Evolutionary conservation across 306 rosid genomes (phyloP).

Genomic region (Pueraria montana): DNA sequence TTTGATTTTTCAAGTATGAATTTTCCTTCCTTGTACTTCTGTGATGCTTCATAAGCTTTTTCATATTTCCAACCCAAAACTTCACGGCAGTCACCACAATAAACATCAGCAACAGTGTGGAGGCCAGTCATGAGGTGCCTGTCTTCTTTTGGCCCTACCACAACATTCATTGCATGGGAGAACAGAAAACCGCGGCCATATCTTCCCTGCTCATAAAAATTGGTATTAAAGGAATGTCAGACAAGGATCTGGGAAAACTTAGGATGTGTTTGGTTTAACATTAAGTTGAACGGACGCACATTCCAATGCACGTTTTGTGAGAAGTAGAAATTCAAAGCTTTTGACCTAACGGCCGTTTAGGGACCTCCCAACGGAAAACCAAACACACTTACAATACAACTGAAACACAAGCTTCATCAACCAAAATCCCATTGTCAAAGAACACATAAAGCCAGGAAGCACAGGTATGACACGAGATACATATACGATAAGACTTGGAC

Average conservation of each 20-base stretch:
- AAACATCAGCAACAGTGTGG: constrained; percentile 82
- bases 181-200: constrained; percentile 87
- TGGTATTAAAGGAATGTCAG: constrained; percentile 35
- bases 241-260: neutral
- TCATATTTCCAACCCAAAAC: constrained; percentile 89
- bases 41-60: constrained; percentile 80
- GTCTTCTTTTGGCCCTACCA: constrained; percentile 78
- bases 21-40: constrained; percentile 92
- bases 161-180: constrained; percentile 82
- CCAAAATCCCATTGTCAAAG: constrained; percentile 12
- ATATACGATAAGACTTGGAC: neutral
- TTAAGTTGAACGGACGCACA: too few species aligned
- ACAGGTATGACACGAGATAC: neutral
- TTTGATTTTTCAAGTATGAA: constrained; percentile 84
- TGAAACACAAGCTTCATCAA: constrained; percentile 11
- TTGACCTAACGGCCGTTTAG: too few species aligned
- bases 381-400: neutral
- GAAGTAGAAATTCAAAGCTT: too few species aligned
- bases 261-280: too few species aligned
- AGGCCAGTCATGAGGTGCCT: constrained; percentile 83
- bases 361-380: too few species aligned
- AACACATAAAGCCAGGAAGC: neutral
- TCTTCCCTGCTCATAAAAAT: constrained; percentile 67
- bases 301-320: too few species aligned
- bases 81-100: constrained; percentile 76